Conservation (phyloP, 768 basidiomycete genomes). For the Termitomyces sp. region DNA sequence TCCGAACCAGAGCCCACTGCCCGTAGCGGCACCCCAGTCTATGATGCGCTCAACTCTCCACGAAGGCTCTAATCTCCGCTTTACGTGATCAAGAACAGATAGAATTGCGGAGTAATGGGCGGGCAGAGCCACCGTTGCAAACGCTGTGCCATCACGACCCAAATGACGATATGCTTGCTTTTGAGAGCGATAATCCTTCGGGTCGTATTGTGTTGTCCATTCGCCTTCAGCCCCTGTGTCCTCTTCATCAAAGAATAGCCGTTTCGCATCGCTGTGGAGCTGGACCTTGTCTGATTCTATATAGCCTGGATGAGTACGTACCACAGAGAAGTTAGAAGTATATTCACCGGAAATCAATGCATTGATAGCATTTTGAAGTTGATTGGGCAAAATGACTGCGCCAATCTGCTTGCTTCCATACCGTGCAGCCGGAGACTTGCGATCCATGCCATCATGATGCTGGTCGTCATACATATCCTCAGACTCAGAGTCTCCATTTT, state of each 20-base stretch:
- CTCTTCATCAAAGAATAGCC: constrained; percentile 51
- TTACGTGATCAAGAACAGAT: constrained; percentile 68
- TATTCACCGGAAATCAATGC: constrained; percentile 61
- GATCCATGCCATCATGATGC: constrained; percentile 21
- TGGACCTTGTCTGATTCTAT: constrained; percentile 66
- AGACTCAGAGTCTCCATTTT: constrained; percentile 30
- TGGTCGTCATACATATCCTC: constrained; percentile 29
- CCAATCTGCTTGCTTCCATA: constrained; percentile 78
- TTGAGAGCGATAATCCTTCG: constrained; percentile 52
- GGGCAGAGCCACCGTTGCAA: constrained; percentile 82
- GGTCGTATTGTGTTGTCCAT: constrained; percentile 58
- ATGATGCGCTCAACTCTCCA: constrained; percentile 61
- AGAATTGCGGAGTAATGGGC: constrained; percentile 80
- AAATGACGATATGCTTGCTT: constrained; percentile 56
- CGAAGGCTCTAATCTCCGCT: constrained; percentile 56
- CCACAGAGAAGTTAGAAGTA: neutral
- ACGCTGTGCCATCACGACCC: constrained; percentile 76
- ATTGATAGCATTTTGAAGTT: constrained; percentile 66
- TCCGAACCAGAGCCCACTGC: constrained; percentile 77
- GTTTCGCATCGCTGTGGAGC: constrained; percentile 68
- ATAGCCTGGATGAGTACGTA: constrained; percentile 11
- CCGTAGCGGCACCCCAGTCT: constrained; percentile 84
- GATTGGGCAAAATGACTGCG: constrained; percentile 65
- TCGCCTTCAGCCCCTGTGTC: constrained; percentile 24
- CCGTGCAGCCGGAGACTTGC: constrained; percentile 78